A percentile compares a stretch with the other conserved stretches of the same genome.
Evolutionary conservation across 495 filamentous ascomycete species (phyloP).

Genomic region (Aspergillus cavernicola): DNA sequence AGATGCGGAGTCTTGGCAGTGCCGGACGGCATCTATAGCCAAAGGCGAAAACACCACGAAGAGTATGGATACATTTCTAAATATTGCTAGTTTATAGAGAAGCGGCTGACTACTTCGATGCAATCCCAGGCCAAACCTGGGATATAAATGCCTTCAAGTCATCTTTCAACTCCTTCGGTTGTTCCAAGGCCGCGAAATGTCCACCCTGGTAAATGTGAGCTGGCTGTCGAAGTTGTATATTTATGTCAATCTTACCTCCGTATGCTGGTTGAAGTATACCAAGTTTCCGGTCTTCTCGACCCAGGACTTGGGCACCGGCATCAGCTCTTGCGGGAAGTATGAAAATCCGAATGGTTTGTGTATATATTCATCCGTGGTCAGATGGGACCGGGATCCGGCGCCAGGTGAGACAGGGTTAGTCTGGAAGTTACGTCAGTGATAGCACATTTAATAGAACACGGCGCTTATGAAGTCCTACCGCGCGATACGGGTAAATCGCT

Average conservation of each 20-base stretch:
- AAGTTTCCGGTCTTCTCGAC: conserved; percentile 46
- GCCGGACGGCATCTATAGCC: neutral
- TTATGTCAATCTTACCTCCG: conserved; percentile 16
- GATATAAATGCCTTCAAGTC: conserved; percentile 57
- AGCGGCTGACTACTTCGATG: neutral
- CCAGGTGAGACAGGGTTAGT: conserved; percentile 19
- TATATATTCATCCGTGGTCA: conserved; percentile 35
- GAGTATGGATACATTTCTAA: neutral
- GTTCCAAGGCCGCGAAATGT: conserved; percentile 21
- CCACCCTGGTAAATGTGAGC: conserved; percentile 35
- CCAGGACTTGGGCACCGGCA: conserved; percentile 48
- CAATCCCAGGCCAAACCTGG: conserved; percentile 30
- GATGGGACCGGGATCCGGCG: conserved; percentile 10
- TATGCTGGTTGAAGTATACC: conserved; percentile 34
- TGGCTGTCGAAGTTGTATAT: neutral
- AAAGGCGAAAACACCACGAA: neutral
- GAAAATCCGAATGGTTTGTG: conserved; percentile 59
- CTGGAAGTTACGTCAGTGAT: conserved; percentile 9
- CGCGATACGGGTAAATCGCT: conserved; percentile 55
- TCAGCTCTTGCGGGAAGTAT: conserved; percentile 52
- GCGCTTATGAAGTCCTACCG: conserved; percentile 20
- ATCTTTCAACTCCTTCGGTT: conserved; percentile 35
- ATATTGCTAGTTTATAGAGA: neutral
- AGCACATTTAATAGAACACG: too few species aligned
- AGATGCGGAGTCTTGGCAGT: conserved; percentile 9